Evolutionary conservation across 1,284 basidiomycete genomes (phyloP).

Genomic region (Cutaneotrichosporon dermatis): DNA sequence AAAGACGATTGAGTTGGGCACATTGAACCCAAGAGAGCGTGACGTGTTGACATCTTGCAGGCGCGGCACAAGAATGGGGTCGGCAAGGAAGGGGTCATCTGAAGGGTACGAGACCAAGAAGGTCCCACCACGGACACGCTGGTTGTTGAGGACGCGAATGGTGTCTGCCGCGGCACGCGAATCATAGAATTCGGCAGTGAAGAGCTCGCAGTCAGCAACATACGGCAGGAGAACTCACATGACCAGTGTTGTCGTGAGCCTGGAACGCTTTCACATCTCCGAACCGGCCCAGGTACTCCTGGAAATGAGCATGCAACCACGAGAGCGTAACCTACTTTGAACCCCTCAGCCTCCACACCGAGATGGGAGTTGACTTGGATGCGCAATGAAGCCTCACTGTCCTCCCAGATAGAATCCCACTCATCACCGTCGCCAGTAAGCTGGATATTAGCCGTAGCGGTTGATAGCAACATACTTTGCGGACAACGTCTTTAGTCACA

Average conservation of each 20-base stretch:
- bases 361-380: conserved; percentile 14
- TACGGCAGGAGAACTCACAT: conserved; percentile 12
- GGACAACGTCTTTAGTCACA: conserved; percentile 10
- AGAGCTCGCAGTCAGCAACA: conserved; percentile 20
- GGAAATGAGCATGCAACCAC: too few relatives aligned
- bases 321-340: neutral
- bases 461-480: too few relatives aligned
- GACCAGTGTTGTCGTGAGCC: conserved; percentile 17
- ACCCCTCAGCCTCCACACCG: neutral
- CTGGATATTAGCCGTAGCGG: conserved; percentile 5
- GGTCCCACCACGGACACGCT: neutral
- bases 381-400: conserved; percentile 19
- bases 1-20: too few relatives aligned
- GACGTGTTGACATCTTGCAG: too few relatives aligned
- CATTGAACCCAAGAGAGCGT: too few relatives aligned
- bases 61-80: conserved; percentile 3
- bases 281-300: conserved; percentile 10
- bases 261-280: conserved; percentile 26
- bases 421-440: conserved; percentile 14
- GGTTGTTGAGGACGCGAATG: conserved; percentile 19
- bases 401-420: conserved; percentile 23
- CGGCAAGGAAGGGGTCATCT: conserved; percentile 13
- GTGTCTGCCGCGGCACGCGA: conserved; percentile 30
- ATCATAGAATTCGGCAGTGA: conserved; percentile 40
- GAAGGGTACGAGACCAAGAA: conserved; percentile 4